Conservation (phyloP, 257 asterid species). For the Rauvolfia tetraphylla region DNA sequence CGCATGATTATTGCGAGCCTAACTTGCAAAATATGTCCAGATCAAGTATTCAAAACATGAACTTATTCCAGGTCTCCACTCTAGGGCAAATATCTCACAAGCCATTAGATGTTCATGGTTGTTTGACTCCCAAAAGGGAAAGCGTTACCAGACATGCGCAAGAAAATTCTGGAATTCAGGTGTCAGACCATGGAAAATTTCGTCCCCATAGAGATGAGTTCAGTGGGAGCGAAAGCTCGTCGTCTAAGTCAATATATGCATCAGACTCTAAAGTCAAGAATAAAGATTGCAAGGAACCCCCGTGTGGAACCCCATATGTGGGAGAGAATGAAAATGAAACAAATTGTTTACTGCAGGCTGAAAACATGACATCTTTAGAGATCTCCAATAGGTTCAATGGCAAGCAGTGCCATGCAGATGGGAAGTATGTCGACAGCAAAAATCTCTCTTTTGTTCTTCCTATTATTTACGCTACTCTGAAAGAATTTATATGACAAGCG, state of each 20-base stretch:
- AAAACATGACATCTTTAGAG: slow-evolving; percentile 16
- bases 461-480: not conserved
- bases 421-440: slow-evolving; percentile 12
- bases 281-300: slow-evolving; percentile 11
- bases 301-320: slow-evolving; percentile 9
- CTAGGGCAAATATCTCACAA: slow-evolving; percentile 1
- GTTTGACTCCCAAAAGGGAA: slow-evolving; percentile 13
- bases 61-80: slow-evolving; percentile 5
- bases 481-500: not conserved
- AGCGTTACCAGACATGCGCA: slow-evolving; percentile 5
- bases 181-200: slow-evolving; percentile 16
- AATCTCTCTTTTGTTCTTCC: slow-evolving; percentile 6
- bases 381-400: slow-evolving; percentile 8
- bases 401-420: slow-evolving; percentile 3
- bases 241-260: slow-evolving; percentile 12
- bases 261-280: slow-evolving; percentile 10
- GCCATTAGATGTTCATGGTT: slow-evolving; percentile 8
- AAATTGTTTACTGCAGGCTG: slow-evolving; percentile 7
- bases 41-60: slow-evolving; percentile 16
- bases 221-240: slow-evolving; percentile 18
- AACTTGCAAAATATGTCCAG: slow-evolving; percentile 13
- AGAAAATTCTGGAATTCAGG: slow-evolving; percentile 8
- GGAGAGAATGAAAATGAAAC: slow-evolving; percentile 9
- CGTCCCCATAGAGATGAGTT: slow-evolving; percentile 17
- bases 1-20: slow-evolving; percentile 13